Evolutionary conservation across 768 basidiomycete genomes (phyloP).

Genomic region (Lanmaoa rubissima): DNA sequence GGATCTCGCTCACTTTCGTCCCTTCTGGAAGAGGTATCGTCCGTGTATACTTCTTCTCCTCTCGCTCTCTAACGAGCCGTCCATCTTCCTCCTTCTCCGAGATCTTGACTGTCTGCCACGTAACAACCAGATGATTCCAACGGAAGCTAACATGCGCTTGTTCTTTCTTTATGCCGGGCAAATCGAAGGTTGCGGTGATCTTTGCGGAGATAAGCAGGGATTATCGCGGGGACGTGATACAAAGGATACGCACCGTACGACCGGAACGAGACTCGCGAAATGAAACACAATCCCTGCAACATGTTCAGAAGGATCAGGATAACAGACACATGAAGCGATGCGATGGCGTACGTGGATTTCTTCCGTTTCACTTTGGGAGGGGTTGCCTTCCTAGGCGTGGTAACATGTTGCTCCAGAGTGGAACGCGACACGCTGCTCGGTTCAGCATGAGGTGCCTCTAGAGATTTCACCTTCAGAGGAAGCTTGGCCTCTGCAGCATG

Average conservation of each 20-base stretch:
- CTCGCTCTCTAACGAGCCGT: constrained; percentile 57
- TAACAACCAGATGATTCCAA: constrained; percentile 56
- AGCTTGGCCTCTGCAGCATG: constrained; percentile 64
- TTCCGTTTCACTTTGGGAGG: constrained; percentile 52
- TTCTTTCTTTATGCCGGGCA: constrained; percentile 67
- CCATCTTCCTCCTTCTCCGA: constrained; percentile 62
- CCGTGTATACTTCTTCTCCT: constrained; percentile 62
- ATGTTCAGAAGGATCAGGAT: constrained; percentile 17
- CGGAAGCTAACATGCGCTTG: constrained; percentile 77
- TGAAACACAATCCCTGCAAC: constrained; percentile 48
- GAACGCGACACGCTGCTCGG: constrained; percentile 23
- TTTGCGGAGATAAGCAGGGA: constrained; percentile 31
- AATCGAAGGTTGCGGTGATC: constrained; percentile 68
- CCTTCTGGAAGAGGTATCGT: constrained; percentile 73
- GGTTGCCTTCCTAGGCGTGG: constrained; percentile 25
- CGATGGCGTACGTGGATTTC: constrained; percentile 60
- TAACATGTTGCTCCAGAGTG: constrained; percentile 23
- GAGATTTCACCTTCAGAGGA: constrained; percentile 67
- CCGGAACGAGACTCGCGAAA: constrained; percentile 73
- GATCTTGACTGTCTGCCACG: constrained; percentile 61
- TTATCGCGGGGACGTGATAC: constrained; percentile 11
- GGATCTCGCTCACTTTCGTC: constrained; percentile 50
- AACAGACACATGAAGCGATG: constrained; percentile 4
- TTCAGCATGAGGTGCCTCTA: constrained; percentile 40
- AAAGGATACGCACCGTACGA: constrained; percentile 40